phyloP scores from a whole-genome alignment of 1,139 yeast genomes.

The Geotrichum klebahnii region DNA sequence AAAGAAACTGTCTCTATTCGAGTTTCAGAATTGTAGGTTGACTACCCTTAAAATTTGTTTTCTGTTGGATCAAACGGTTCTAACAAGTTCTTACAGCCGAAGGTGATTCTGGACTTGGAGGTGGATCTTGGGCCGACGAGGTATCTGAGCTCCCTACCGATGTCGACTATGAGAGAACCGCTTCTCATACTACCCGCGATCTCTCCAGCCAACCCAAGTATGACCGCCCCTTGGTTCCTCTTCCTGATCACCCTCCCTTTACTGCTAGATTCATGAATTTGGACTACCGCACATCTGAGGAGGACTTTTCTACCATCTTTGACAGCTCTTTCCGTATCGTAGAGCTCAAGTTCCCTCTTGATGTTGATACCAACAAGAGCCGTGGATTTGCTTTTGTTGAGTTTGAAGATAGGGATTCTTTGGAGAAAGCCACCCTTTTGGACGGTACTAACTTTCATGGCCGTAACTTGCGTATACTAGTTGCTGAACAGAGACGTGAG shows the following conservation, averaged over 20 bases:
- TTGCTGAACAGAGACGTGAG: conserved; percentile 55
- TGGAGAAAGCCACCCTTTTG: conserved; percentile 67
- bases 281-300: conserved; percentile 77
- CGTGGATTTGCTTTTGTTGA: conserved; percentile 89
- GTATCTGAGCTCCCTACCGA: conserved; percentile 21
- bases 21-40: conserved; percentile 18
- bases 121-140: conserved; percentile 36
- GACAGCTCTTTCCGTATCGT: conserved; percentile 51
- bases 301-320: conserved; percentile 60
- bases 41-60: background rate
- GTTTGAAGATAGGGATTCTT: conserved; percentile 58
- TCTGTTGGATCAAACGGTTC: background rate
- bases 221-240: conserved; percentile 53
- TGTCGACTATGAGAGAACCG: conserved; percentile 16
- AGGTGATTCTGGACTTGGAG: conserved; percentile 50
- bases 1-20: conserved; percentile 17
- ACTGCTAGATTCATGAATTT: conserved; percentile 83
- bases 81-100: background rate
- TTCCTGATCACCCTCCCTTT: conserved; percentile 90
- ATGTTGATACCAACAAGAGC: conserved; percentile 54
- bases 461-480: conserved; percentile 76
- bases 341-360: conserved; percentile 63
- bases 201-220: conserved; percentile 6
- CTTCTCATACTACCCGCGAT: conserved; percentile 3
- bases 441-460: conserved; percentile 64